phyloP scores from a whole-genome alignment of 495 filamentous ascomycete genomes.

The Durotheca rogersii region DNA sequence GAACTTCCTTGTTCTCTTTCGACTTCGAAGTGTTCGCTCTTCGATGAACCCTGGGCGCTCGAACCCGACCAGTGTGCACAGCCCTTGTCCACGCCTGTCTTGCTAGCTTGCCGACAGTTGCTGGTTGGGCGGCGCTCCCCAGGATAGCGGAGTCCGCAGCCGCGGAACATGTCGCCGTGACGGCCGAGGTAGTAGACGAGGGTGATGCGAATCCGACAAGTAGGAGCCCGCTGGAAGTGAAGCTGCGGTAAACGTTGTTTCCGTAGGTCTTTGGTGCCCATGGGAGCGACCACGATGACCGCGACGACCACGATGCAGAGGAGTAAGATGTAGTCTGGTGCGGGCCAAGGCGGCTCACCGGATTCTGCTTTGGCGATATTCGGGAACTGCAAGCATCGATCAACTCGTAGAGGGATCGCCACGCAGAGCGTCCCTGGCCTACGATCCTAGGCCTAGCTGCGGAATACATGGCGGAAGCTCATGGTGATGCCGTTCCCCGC shows the following conservation, averaged over 20 bases:
- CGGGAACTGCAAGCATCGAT: slow-evolving; percentile 37
- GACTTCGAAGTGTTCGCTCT: slow-evolving; percentile 45
- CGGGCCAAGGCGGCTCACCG: slow-evolving; percentile 18
- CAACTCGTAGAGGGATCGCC: slow-evolving; percentile 47
- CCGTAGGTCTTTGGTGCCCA: slow-evolving; percentile 20
- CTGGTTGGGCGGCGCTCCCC: slow-evolving; percentile 33
- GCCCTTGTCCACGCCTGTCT: slow-evolving; percentile 38
- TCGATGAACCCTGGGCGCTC: slow-evolving; percentile 24
- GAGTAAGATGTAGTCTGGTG: slow-evolving; percentile 21
- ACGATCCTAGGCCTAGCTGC: slow-evolving; percentile 46
- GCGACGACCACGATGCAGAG: slow-evolving; percentile 21
- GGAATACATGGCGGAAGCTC: slow-evolving; percentile 46
- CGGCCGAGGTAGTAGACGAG: slow-evolving; percentile 40
- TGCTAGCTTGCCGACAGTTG: slow-evolving; percentile 43
- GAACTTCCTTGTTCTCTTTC: slow-evolving; percentile 8
- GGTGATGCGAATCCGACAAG: slow-evolving; percentile 41
- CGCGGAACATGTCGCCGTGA: slow-evolving; percentile 43
- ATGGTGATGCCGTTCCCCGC: slow-evolving; percentile 26
- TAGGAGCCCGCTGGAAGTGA: slow-evolving; percentile 46
- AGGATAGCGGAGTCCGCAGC: slow-evolving; percentile 43
- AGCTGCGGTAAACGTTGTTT: slow-evolving; percentile 42
- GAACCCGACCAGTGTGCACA: slow-evolving; percentile 33
- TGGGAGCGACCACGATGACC: slow-evolving; percentile 28
- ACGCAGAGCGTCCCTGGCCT: slow-evolving; percentile 48
- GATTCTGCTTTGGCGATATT: slow-evolving; percentile 34